Evolutionary conservation across 202 grass and related monocot species (phyloP).

Genomic region (Digitaria exilis): DNA sequence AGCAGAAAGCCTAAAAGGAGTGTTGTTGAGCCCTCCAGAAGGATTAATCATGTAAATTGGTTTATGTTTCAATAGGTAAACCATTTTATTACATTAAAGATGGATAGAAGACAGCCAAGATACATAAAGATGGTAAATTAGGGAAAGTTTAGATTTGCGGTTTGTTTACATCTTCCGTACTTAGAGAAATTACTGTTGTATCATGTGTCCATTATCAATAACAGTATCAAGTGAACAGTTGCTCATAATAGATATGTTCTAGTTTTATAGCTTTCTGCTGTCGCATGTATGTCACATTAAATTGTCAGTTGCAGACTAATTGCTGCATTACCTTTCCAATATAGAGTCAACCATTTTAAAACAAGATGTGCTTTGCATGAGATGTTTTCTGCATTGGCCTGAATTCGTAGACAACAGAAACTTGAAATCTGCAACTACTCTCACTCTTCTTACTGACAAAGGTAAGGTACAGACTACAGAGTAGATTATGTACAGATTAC

Average conservation of each 20-base stretch:
- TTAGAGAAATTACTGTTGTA: slow-evolving; percentile 44
- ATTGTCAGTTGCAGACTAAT: background rate
- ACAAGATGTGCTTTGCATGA: slow-evolving; percentile 15
- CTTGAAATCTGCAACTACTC: background rate
- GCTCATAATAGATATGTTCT: slow-evolving; percentile 24
- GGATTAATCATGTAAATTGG: slow-evolving; percentile 36
- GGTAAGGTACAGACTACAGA: slow-evolving; percentile 5
- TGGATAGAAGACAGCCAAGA: slow-evolving; percentile 31
- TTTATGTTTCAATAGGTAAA: slow-evolving; percentile 27
- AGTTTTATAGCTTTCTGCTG: slow-evolving; percentile 28
- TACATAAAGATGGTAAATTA: slow-evolving; percentile 28
- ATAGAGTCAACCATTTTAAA: background rate
- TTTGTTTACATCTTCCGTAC: slow-evolving; percentile 1
- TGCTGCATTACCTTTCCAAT: background rate
- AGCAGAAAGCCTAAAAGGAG: slow-evolving; percentile 26
- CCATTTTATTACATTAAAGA: slow-evolving; percentile 18
- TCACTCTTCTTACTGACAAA: background rate
- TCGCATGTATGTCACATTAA: slow-evolving; percentile 16
- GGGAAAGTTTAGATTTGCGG: slow-evolving; percentile 31
- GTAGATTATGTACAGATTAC: slow-evolving; percentile 13
- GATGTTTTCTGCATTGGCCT: background rate
- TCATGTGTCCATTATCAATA: slow-evolving; percentile 31
- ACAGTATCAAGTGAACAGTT: slow-evolving; percentile 38
- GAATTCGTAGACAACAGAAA: slow-evolving; percentile 3
- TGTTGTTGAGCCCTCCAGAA: slow-evolving; percentile 21